Conservation (phyloP, 2,329 filamentous ascomycete species). For the Fusarium penzigii region DNA sequence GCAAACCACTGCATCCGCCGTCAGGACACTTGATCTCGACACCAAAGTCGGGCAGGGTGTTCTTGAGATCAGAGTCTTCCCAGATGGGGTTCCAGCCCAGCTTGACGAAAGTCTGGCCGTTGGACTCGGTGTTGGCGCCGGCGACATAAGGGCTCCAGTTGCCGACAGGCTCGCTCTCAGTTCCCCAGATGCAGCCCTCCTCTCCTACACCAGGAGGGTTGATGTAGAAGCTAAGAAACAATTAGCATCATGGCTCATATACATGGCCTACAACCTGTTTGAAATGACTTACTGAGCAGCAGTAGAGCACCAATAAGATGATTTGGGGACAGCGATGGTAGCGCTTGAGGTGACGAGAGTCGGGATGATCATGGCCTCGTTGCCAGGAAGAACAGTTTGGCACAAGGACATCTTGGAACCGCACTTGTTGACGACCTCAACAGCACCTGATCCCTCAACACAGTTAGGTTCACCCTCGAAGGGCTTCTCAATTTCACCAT, state of each 20-base stretch:
- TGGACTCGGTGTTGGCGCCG: constrained; percentile 68
- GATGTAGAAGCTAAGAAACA: constrained; percentile 68
- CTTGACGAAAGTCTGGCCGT: constrained; percentile 71
- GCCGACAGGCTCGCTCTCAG: constrained; percentile 60
- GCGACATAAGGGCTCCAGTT: constrained; percentile 80
- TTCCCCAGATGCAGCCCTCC: constrained; percentile 73
- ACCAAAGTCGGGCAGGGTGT: constrained; percentile 64
- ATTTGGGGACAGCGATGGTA: constrained; percentile 70
- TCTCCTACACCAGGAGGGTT: constrained; percentile 69
- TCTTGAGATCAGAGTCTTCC: constrained; percentile 54
- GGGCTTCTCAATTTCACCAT: constrained; percentile 67
- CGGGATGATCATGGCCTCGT: constrained; percentile 81
- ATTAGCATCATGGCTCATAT: constrained; percentile 16
- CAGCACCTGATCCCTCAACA: constrained; percentile 64
- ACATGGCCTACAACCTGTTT: no score
- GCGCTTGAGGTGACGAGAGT: constrained; percentile 61
- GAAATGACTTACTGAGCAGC: constrained; percentile 66
- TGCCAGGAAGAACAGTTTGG: constrained; percentile 76
- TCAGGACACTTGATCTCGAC: constrained; percentile 69
- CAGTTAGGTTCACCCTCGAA: constrained; percentile 70
- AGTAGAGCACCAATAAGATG: constrained; percentile 70
- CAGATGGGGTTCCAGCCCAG: constrained; percentile 79
- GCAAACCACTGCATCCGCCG: constrained; percentile 69
- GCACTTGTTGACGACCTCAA: constrained; percentile 67
- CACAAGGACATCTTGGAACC: constrained; percentile 68